These are phyloP conservation scores for Fusarium cicatricum DNA, from an alignment of 2,329 filamentous ascomycete genomes.

Conservation along the genomic window DNA sequence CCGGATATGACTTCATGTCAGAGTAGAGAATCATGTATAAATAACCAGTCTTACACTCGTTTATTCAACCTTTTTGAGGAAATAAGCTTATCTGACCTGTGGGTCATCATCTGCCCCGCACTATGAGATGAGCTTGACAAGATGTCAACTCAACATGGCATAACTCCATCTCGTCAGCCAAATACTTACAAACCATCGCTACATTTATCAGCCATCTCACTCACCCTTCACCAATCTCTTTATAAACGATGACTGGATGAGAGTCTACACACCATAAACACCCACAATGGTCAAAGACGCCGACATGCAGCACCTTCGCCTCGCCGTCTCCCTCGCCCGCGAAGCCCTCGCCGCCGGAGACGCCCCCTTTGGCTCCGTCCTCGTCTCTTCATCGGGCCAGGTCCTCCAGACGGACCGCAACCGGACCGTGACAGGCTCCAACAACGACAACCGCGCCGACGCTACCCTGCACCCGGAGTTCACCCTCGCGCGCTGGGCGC, in stretches of 20 bases:
- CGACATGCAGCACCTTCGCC: slow-evolving; percentile 23
- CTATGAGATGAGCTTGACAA: slow-evolving; percentile 12
- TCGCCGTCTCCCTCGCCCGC: slow-evolving; percentile 44
- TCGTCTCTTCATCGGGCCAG: slow-evolving; percentile 41
- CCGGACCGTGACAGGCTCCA: slow-evolving; percentile 43
- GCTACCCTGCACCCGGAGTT: slow-evolving; percentile 49
- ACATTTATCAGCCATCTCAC: not conserved
- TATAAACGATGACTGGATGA: not conserved
- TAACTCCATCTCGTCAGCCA: not conserved
- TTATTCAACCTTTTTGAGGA: too few species aligned
- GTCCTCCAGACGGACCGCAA: slow-evolving; percentile 48
- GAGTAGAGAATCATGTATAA: too few species aligned
- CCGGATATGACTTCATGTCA: too few species aligned
- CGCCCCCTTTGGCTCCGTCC: slow-evolving; percentile 49
- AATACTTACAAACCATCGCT: not conserved
- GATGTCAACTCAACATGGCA: not conserved
- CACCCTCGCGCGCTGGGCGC: slow-evolving; percentile 48
- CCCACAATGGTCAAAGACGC: slow-evolving; percentile 19
- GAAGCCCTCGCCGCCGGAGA: slow-evolving; percentile 50
- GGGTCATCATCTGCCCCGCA: slow-evolving; percentile 26
- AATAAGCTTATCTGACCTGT: not conserved
- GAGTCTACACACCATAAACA: not conserved
- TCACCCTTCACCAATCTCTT: not conserved
- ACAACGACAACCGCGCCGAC: slow-evolving; percentile 40
- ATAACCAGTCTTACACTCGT: too few species aligned